Percentiles rank a stretch among this genome's conserved stretches.
Conservation (phyloP, 1,139 yeast species). For the Williopsis jadinii region DNA sequence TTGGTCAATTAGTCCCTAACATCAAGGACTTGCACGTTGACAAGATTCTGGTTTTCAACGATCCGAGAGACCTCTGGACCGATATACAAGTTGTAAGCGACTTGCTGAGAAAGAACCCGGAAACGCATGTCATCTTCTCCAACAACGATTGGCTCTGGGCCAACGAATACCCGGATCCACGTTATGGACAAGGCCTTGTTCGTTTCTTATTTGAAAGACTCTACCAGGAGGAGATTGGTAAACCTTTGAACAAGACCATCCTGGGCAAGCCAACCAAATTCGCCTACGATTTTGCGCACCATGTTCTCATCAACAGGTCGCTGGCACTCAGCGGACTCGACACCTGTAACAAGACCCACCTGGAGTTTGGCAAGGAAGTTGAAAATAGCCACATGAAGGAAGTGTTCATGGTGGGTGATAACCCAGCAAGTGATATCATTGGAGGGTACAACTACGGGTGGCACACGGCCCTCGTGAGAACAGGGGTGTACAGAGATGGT, state of each 20-base stretch:
- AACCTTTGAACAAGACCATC: conserved; percentile 46
- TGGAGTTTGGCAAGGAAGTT: conserved; percentile 16
- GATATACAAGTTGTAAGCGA: conserved; percentile 79
- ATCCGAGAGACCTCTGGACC: conserved; percentile 84
- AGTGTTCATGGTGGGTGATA: conserved; percentile 94
- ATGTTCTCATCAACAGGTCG: conserved; percentile 57
- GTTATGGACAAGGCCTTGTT: conserved; percentile 93
- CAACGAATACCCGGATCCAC: conserved; percentile 67
- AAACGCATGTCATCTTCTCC: conserved; percentile 77
- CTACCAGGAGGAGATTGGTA: conserved; percentile 47
- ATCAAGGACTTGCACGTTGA: conserved; percentile 49
- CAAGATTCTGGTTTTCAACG: conserved; percentile 82
- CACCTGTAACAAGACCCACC: conserved; percentile 13
- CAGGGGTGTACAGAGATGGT: conserved; percentile 80
- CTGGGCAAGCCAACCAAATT: conserved; percentile 81
- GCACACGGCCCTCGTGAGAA: conserved; percentile 74
- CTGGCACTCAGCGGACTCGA: conserved; percentile 26
- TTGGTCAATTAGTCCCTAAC: conserved; percentile 30
- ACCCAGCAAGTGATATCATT: conserved; percentile 84
- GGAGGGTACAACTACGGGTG: conserved; percentile 89
- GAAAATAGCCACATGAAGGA: conserved; percentile 23
- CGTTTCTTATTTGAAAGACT: conserved; percentile 57
- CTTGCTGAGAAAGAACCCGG: conserved; percentile 51
- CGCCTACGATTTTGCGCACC: conserved; percentile 82
- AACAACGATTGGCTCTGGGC: conserved; percentile 91